A percentile compares a stretch with the other conserved stretches of the same genome.
phyloP scores from a whole-genome alignment of 2,329 filamentous ascomycete genomes.

The Fusarium chuoi region DNA sequence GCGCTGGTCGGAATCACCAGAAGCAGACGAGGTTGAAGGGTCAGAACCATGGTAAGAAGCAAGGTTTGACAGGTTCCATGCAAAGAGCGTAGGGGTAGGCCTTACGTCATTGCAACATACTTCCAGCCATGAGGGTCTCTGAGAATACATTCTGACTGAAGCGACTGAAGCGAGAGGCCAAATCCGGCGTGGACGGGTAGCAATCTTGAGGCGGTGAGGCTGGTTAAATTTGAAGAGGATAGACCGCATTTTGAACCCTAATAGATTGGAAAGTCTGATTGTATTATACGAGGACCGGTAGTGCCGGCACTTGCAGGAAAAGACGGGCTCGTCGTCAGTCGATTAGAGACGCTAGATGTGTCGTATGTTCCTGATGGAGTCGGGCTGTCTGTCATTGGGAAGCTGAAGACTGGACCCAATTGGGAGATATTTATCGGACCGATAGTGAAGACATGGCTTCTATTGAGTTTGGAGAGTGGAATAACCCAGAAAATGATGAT shows the following conservation, averaged over 20 bases:
- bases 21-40: background rate
- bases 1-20: conserved; percentile 50
- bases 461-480: background rate
- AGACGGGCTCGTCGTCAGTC: background rate
- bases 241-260: conserved; percentile 9
- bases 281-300: background rate
- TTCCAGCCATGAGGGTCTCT: conserved; percentile 50
- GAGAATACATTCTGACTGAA: conserved; percentile 39
- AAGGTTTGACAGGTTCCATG: conserved; percentile 50
- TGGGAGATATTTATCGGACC: background rate
- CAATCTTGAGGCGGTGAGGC: background rate
- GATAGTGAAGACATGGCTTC: background rate
- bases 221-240: background rate
- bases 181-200: background rate
- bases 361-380: conserved; percentile 2
- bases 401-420: background rate
- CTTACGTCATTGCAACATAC: conserved; percentile 40
- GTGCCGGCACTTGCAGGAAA: background rate
- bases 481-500: background rate
- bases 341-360: background rate
- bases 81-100: conserved; percentile 50
- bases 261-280: background rate
- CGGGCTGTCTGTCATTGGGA: background rate
- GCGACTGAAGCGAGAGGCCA: background rate
- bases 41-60: background rate